Conservation (phyloP, 2,329 filamentous ascomycete species). For the Pseudocercospora pini-densiflorae region DNA sequence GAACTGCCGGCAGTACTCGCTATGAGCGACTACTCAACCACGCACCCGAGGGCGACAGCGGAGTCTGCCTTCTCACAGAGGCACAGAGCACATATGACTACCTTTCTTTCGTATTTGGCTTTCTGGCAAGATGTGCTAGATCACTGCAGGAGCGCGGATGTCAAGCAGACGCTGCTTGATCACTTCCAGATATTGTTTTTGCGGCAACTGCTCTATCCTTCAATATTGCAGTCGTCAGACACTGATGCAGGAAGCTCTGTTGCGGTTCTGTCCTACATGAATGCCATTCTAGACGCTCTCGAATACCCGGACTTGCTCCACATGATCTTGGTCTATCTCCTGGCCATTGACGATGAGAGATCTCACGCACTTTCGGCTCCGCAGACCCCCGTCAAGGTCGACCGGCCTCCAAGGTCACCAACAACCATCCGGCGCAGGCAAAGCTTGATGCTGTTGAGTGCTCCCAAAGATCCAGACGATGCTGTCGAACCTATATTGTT, state of each 20-base stretch:
- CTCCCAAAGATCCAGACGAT: constrained; percentile 76
- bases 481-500: constrained; percentile 83
- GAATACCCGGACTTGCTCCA: constrained; percentile 95
- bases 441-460: constrained; percentile 83
- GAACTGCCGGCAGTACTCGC: constrained; percentile 81
- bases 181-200: constrained; percentile 98
- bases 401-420: constrained; percentile 43
- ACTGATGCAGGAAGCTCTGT: constrained; percentile 96
- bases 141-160: constrained; percentile 88
- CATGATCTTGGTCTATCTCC: constrained; percentile 87
- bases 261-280: constrained; percentile 90
- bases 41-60: constrained; percentile 70
- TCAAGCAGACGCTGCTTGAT: constrained; percentile 90
- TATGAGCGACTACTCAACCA: constrained; percentile 85
- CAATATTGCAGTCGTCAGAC: constrained; percentile 93
- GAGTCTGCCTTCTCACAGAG: constrained; percentile 74
- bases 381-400: constrained; percentile 68
- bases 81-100: constrained; percentile 85
- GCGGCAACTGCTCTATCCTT: constrained; percentile 94
- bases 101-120: constrained; percentile 89
- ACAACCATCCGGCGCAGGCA: constrained; percentile 80
- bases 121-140: constrained; percentile 99
- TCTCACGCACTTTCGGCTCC: constrained; percentile 38
- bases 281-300: constrained; percentile 85
- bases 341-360: constrained; percentile 72